Base-by-base conservation (phyloP, 202 grass and related monocot species). In the Eragrostis tef region DNA sequence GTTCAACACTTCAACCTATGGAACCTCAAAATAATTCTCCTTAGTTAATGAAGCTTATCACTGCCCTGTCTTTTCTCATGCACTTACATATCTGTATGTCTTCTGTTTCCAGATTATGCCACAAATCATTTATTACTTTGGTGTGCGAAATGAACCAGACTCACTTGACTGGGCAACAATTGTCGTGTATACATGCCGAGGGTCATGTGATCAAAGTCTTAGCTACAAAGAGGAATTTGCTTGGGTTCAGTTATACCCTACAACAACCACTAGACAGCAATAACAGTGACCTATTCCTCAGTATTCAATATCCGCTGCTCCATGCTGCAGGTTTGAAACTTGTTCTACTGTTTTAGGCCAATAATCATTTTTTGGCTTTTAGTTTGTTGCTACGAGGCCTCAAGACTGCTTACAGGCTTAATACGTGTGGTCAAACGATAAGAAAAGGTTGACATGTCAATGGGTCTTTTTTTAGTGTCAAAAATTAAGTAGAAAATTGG, bases 81-180 rank as follows among this genome's bases (percentile, higher is more conserved):
- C 85, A 14, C 52, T 83, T 62, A 68, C 34, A 67, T 79, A 49
- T 80, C 41, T 54, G 22, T 61, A 20, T 81, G 41, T 69, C 31
- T 48, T 79, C 24, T 88, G 52, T 65, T 69, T 90, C 66, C 92
- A 95, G 95, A 90, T 98, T 88, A 98, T 95, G 96, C 92, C 96
- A 25, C 92, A 95, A 53, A 79, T 98, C 62, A 85, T 99, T 63
- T 95, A 88, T 83, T 99, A 84, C 76, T 88, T 99, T 73, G 87
- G 83, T 26, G 93, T 99, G 64, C 80, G 78, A 85, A 98, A 98
- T 63, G 79, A 90, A 77, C 80, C 83, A 17, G 86, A 90, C 41
- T 95, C 96, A 79, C 92, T 95, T 84, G 92, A 95, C 86, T 98
- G 96, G 96, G 90, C 80, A 78, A 95, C 90, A 74, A 89, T 95